Base-by-base conservation (phyloP, 139 green algal genomes). In the Chloropicon primus region DNA sequence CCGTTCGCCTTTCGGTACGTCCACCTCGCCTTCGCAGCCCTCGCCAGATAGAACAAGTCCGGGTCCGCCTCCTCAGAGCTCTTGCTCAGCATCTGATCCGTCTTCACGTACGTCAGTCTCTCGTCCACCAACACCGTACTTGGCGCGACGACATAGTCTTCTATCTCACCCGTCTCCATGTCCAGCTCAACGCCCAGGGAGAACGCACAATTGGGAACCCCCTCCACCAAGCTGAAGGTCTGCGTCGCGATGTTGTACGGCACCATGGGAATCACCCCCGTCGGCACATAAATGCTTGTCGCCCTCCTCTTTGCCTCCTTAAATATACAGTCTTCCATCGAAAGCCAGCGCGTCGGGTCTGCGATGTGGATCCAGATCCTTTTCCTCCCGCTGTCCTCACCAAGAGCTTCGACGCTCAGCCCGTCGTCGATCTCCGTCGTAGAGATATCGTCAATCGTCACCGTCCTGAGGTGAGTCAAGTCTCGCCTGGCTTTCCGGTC, bases 321-420 rank as follows among this genome's bases (percentile, higher is more conserved):
- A 24, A 54, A 29, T 5, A 53, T 80, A 10, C 10, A 22, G 1
- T 91, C 90, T 23, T 53, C 73, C 21, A 79, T 21, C 22, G 1
- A 23, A n/a, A 93, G 76, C 84, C 82, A 93, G 28, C 90, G 86
- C 0, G 85, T 89, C 71, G 92, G 91, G 78, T 97, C 92, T 10
- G 93, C 93, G 26, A 97, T 86, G 81, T 97, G 93, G 22, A 97
- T 85, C 94, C 93, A 97, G 62, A 97, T 74, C 74, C 85, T 78
- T 25, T 80, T 10, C 0, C 80, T 27, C 2, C 85, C 88, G 41
- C 41, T n/a, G 41, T 17, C 41, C 5, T 86, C 87, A 2, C 76
- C 24, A 25, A 93, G 73, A 2, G 3, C 2, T 74, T 93, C 86
- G 2, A 91, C 71, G 1, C 76, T 85, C 22, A 97, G 53, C 21